phyloP scores from a whole-genome alignment of 371 early-diverging fungal species.

The Lichtheimia ramosa region DNA sequence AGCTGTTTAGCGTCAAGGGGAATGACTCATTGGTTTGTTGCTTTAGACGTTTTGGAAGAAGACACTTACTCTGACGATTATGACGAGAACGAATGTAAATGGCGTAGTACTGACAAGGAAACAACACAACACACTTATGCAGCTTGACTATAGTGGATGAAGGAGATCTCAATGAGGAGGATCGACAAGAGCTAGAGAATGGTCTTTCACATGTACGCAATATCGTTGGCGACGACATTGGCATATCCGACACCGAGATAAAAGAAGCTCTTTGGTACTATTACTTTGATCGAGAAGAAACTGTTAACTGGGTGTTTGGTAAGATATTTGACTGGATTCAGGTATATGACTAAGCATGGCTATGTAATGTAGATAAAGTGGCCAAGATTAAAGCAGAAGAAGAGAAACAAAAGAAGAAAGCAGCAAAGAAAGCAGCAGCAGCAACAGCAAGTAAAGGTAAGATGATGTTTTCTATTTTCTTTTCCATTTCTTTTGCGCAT shows the following conservation, averaged over 20 bases:
- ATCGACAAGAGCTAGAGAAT: slow-evolving; percentile 48
- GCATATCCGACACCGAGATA: slow-evolving; percentile 54
- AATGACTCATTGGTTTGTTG: not conserved
- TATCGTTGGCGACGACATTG: slow-evolving; percentile 53
- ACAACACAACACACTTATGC: not conserved
- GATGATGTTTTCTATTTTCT: slow-evolving; percentile 1
- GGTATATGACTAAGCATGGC: not conserved
- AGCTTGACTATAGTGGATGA: slow-evolving; percentile 30
- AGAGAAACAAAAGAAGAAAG: slow-evolving; percentile 45
- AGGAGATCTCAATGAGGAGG: slow-evolving; percentile 42
- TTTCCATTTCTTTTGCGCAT: not conserved
- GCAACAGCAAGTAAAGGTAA: slow-evolving; percentile 25
- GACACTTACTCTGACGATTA: slow-evolving; percentile 61
- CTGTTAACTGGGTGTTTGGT: slow-evolving; percentile 62
- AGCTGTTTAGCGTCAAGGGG: not conserved
- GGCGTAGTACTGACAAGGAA: not conserved
- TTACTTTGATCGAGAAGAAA: slow-evolving; percentile 59
- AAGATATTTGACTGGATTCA: slow-evolving; percentile 9
- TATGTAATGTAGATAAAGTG: slow-evolving; percentile 32
- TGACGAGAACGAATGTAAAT: slow-evolving; percentile 44
- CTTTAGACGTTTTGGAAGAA: slow-evolving; percentile 63
- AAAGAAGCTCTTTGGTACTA: slow-evolving; percentile 70
- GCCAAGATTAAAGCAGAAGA: slow-evolving; percentile 31
- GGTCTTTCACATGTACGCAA: slow-evolving; percentile 50
- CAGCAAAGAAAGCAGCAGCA: slow-evolving; percentile 30